These are phyloP conservation scores for Candida tallmaniae DNA, from an alignment of 805 yeast genomes.

Conservation along the genomic window DNA sequence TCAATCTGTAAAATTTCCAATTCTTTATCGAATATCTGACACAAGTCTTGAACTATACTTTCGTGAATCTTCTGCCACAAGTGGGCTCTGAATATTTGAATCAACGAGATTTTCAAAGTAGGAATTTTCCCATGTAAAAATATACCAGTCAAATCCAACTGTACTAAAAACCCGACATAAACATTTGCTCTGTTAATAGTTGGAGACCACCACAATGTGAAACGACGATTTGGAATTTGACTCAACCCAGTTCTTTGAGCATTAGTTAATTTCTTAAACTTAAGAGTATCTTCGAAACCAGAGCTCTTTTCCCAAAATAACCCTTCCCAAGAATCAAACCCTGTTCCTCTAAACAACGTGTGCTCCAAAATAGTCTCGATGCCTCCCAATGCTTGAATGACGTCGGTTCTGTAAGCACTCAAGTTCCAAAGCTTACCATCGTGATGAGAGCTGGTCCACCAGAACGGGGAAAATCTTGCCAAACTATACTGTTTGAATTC, in stretches of 20 bases:
- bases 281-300: constrained; percentile 95
- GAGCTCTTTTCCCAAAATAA: constrained; percentile 97
- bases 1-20: constrained; percentile 79
- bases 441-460: constrained; percentile 94
- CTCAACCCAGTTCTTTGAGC: constrained; percentile 97
- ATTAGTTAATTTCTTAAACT: constrained; percentile 89
- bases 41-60: constrained; percentile 85
- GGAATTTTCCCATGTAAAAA: constrained; percentile 98
- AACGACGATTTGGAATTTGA: constrained; percentile 96
- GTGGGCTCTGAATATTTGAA: constrained; percentile 96
- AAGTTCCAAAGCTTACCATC: constrained; percentile 96
- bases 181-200: constrained; percentile 97
- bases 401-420: constrained; percentile 89
- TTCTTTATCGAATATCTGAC: constrained; percentile 88
- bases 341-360: constrained; percentile 92
- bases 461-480: constrained; percentile 77
- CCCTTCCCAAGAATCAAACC: constrained; percentile 98
- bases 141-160: constrained; percentile 92
- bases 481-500: constrained; percentile 72
- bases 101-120: constrained; percentile 88
- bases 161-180: constrained; percentile 95
- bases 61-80: constrained; percentile 99
- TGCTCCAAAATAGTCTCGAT: constrained; percentile 94
- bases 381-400: constrained; percentile 96
- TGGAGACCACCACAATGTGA: constrained; percentile 99